Conservation (phyloP, 164 flowering plant genomes). For the Kalanchoe fedtschenkoi region DNA sequence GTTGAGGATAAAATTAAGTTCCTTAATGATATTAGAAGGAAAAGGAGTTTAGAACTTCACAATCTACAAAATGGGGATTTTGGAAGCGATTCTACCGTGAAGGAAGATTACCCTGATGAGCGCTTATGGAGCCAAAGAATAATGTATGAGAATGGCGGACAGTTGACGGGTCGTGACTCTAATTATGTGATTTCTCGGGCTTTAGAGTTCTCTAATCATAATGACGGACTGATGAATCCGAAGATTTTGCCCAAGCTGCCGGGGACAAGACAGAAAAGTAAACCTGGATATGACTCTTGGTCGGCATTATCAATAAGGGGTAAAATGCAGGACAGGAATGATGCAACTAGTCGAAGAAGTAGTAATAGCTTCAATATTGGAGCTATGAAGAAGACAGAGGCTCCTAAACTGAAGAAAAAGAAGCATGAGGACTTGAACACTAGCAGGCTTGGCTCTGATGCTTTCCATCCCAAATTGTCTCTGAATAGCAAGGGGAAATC, state of each 20-base stretch:
- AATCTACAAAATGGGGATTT: conserved; percentile 32
- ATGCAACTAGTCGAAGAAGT: not conserved
- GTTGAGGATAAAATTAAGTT: conserved; percentile 70
- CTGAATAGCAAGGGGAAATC: conserved; percentile 23
- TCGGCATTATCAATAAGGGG: not conserved
- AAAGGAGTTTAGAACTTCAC: conserved; percentile 53
- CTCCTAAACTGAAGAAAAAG: conserved; percentile 24
- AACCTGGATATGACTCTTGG: not conserved
- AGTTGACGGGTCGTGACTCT: not conserved
- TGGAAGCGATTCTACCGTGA: conserved; percentile 42
- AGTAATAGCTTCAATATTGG: not conserved
- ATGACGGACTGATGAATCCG: not conserved
- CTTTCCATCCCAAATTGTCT: conserved; percentile 29
- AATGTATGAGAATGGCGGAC: conserved; percentile 17
- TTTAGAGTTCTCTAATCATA: not conserved
- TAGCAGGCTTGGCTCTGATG: conserved; percentile 19
- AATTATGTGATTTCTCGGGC: too few species aligned
- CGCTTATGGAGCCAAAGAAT: conserved; percentile 34
- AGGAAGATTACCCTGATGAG: conserved; percentile 31
- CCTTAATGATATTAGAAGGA: conserved; percentile 55
- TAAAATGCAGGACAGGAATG: not conserved
- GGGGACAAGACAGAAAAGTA: not conserved
- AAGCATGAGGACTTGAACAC: conserved; percentile 15
- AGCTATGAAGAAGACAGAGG: not conserved
- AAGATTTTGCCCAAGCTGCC: not conserved